Evolutionary conservation across 1,284 basidiomycete genomes (phyloP).

Genomic region (Psilocybe mexicana): DNA sequence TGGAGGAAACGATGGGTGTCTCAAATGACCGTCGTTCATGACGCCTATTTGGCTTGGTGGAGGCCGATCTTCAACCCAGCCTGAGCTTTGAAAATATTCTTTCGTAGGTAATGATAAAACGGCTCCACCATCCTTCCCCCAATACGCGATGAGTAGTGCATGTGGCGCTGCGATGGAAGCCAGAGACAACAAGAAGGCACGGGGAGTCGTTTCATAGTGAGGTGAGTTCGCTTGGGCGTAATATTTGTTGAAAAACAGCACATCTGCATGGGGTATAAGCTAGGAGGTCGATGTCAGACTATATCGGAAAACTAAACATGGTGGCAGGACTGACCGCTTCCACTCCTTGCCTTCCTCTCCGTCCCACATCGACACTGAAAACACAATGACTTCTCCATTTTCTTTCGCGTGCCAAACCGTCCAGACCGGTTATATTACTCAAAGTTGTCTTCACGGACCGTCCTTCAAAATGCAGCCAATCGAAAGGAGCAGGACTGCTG

Average conservation of each 20-base stretch:
- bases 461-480: constrained; percentile 83
- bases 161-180: constrained; percentile 65
- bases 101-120: constrained; percentile 77
- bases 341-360: constrained; percentile 71
- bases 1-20: constrained; percentile 14
- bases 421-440: constrained; percentile 72
- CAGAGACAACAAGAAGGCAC: constrained; percentile 73
- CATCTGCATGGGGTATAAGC: constrained; percentile 78
- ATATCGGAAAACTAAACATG: constrained; percentile 8
- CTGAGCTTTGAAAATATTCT: constrained; percentile 81
- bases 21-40: constrained; percentile 19
- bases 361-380: constrained; percentile 74
- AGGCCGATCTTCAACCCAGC: constrained; percentile 59
- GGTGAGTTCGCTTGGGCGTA: constrained; percentile 61
- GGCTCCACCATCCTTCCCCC: constrained; percentile 74
- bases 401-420: constrained; percentile 74
- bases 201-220: constrained; percentile 61
- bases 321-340: constrained; percentile 57
- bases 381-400: constrained; percentile 80
- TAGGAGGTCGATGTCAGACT: constrained; percentile 27
- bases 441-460: constrained; percentile 73
- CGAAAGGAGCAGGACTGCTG: constrained; percentile 72
- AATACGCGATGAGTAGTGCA: constrained; percentile 75
- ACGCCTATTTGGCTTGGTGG: constrained; percentile 16
- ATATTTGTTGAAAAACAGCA: constrained; percentile 72